phyloP scores from a whole-genome alignment of 805 yeast species.

The Candida silvatica region DNA sequence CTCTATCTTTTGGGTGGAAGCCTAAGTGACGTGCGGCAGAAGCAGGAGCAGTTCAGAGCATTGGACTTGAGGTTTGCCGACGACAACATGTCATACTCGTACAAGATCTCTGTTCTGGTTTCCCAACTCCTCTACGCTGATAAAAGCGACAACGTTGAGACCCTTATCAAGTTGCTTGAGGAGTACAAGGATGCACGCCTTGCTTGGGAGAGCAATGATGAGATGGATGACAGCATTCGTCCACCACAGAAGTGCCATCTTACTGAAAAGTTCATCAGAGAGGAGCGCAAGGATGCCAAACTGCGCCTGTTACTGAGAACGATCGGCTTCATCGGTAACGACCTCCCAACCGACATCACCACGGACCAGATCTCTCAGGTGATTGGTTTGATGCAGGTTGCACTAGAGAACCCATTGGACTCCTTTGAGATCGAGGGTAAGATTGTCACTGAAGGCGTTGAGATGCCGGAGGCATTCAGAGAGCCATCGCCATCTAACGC shows the following conservation, averaged over 20 bases:
- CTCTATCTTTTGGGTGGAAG: constrained; percentile 59
- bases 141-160: constrained; percentile 34
- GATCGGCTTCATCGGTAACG: constrained; percentile 13
- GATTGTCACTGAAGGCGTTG: constrained; percentile 7
- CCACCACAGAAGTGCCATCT: no score
- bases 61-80: constrained; percentile 11
- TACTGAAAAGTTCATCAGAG: constrained; percentile 3
- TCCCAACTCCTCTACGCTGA: constrained; percentile 30
- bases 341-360: constrained; percentile 4
- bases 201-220: constrained; percentile 2
- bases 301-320: constrained; percentile 17
- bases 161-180: constrained; percentile 25
- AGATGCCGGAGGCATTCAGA: neutral
- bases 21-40: constrained; percentile 27
- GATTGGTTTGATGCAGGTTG: constrained; percentile 10
- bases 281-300: constrained; percentile 7
- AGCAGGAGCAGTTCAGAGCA: constrained; percentile 13
- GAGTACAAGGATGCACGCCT: constrained; percentile 1
- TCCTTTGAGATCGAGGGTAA: constrained; percentile 14
- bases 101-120: constrained; percentile 17
- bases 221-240: constrained; percentile 1
- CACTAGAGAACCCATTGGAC: constrained; percentile 16
- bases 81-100: constrained; percentile 13
- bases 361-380: constrained; percentile 6
- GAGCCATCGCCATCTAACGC: constrained; percentile 1